Evolutionary conservation across 306 rosid genomes (phyloP).

Genomic region (Astragalus glycyphyllos): DNA sequence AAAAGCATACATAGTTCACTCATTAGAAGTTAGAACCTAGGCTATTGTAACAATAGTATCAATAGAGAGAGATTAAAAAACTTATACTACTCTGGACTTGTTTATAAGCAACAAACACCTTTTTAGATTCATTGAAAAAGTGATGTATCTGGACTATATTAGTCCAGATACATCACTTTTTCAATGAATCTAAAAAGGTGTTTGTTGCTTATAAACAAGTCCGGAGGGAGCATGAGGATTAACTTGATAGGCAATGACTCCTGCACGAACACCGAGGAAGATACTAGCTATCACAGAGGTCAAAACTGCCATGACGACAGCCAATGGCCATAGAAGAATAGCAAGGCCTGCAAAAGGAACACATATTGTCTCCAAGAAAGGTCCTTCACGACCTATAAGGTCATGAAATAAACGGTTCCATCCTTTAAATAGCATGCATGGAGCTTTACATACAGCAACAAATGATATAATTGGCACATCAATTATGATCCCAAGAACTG

Average conservation of each 20-base stretch:
- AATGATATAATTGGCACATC: conserved; percentile 74
- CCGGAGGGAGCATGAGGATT: background rate
- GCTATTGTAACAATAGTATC: conserved; percentile 1
- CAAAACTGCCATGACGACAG: conserved; percentile 78
- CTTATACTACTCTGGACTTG: background rate
- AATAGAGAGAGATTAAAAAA: background rate
- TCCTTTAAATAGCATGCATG: conserved; percentile 93
- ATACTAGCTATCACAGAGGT: conserved; percentile 68
- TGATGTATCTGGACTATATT: too few species aligned
- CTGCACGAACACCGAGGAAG: conserved; percentile 84
- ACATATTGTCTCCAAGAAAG: conserved; percentile 96
- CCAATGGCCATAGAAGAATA: conserved; percentile 91
- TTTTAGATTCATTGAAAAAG: too few species aligned
- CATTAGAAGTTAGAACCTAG: conserved; percentile 2
- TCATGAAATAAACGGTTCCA: conserved; percentile 95
- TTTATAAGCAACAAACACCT: too few species aligned
- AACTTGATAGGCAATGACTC: conserved; percentile 83
- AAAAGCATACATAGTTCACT: background rate
- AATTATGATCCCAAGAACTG: conserved; percentile 66
- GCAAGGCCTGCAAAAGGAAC: conserved; percentile 97
- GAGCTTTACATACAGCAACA: conserved; percentile 70
- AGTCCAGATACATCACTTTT: too few species aligned
- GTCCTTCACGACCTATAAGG: conserved; percentile 99
- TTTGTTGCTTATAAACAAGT: too few species aligned
- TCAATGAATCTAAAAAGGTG: too few species aligned